Evolutionary conservation across 805 yeast species (phyloP).

Genomic region (Suhomyces sp.): DNA sequence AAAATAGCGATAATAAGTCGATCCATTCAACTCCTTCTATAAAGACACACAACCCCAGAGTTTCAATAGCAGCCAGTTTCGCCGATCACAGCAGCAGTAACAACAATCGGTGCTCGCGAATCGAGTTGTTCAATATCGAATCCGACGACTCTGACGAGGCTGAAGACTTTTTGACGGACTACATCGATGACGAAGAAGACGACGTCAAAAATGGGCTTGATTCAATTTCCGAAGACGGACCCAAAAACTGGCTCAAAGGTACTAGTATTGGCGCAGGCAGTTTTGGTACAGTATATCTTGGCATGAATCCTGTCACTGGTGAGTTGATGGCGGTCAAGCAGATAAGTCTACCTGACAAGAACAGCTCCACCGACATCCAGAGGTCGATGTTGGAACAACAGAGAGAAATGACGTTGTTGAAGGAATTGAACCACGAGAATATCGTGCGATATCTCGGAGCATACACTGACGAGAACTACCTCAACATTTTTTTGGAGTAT

Average conservation of each 20-base stretch:
- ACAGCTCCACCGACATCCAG: slow-evolving; percentile 30
- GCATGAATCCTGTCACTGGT: slow-evolving; percentile 88
- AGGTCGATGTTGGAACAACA: slow-evolving; percentile 73
- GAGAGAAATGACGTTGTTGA: slow-evolving; percentile 73
- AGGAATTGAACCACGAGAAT: slow-evolving; percentile 83
- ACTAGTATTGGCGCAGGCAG: slow-evolving; percentile 92
- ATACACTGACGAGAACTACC: slow-evolving; percentile 61
- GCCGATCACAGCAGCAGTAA: slow-evolving; percentile 17
- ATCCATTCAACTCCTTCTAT: slow-evolving; percentile 8
- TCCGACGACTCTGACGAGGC: slow-evolving; percentile 23
- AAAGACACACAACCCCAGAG: slow-evolving; percentile 12
- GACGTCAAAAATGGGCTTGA: slow-evolving; percentile 28
- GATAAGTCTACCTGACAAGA: slow-evolving; percentile 62
- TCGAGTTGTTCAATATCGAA: slow-evolving; percentile 46
- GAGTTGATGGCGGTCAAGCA: slow-evolving; percentile 97
- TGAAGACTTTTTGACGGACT: slow-evolving; percentile 11
- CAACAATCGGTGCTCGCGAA: slow-evolving; percentile 40
- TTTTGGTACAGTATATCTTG: slow-evolving; percentile 90
- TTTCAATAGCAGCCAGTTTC: slow-evolving; percentile 30
- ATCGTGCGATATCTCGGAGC: slow-evolving; percentile 92
- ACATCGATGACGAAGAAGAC: slow-evolving; percentile 41
- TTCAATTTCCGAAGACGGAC: slow-evolving; percentile 49
- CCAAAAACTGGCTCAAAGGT: slow-evolving; percentile 88
- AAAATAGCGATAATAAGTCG: slow-evolving; percentile 17
- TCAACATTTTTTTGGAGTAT: slow-evolving; percentile 68